phyloP scores from a whole-genome alignment of 345 rosid genomes.

The Salix dunnii region DNA sequence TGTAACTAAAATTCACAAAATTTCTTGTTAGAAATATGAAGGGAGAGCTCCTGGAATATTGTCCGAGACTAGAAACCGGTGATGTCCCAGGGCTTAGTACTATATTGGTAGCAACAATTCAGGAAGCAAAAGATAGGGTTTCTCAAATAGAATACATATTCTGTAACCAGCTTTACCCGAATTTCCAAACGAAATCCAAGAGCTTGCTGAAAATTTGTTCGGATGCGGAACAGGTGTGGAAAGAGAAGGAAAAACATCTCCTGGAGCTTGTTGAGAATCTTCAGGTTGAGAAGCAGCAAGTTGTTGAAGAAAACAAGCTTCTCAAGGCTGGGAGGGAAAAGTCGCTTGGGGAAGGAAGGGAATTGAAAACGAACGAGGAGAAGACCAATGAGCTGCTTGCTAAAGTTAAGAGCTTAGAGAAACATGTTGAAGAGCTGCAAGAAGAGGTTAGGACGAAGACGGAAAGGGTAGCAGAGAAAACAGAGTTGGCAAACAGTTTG shows the following conservation, averaged over 20 bases:
- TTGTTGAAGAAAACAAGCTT: conserved; percentile 34
- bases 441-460: conserved; percentile 38
- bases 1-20: background rate
- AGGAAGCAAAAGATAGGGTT: conserved; percentile 84
- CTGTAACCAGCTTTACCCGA: conserved; percentile 79
- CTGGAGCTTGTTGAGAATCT: conserved; percentile 48
- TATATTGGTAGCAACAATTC: conserved; percentile 75
- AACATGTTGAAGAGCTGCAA: conserved; percentile 36
- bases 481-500: conserved; percentile 32
- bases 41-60: background rate
- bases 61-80: conserved; percentile 30
- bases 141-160: conserved; percentile 90
- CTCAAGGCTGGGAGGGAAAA: conserved; percentile 45
- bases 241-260: conserved; percentile 47
- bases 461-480: conserved; percentile 28
- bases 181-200: conserved; percentile 53
- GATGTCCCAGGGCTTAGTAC: conserved; percentile 68
- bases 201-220: conserved; percentile 45
- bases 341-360: conserved; percentile 24
- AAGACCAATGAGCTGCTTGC: conserved; percentile 32
- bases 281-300: conserved; percentile 42
- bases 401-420: conserved; percentile 39
- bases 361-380: conserved; percentile 38
- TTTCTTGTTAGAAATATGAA: background rate
- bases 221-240: conserved; percentile 56